Evolutionary conservation across 163 green algal species (phyloP).

Genomic region (Coccomyxa subellipsoidea): DNA sequence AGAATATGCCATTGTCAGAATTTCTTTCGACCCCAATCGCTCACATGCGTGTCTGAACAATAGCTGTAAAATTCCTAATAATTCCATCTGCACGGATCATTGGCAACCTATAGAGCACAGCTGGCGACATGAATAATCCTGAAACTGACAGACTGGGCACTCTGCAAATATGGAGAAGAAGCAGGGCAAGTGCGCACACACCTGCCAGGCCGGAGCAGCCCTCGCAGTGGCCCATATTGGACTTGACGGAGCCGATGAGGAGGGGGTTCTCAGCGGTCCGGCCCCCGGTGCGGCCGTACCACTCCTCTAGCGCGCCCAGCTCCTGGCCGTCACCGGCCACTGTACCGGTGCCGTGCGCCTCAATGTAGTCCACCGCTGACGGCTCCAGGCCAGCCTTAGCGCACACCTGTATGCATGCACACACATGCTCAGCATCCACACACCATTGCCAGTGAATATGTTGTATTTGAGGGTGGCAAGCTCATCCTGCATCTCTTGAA

Average conservation of each 20-base stretch:
- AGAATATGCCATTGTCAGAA: neutral
- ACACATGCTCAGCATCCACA: neutral
- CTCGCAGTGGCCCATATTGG: slow-evolving; percentile 23
- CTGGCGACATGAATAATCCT: too few species aligned
- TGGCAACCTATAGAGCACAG: too few species aligned
- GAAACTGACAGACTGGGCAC: neutral
- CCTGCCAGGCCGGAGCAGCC: slow-evolving; percentile 16
- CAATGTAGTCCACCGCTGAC: slow-evolving; percentile 7
- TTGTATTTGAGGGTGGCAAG: too few species aligned
- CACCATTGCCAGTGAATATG: neutral
- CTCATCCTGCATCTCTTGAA: too few species aligned
- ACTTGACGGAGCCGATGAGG: slow-evolving; percentile 19
- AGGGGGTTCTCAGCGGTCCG: neutral
- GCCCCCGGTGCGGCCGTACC: neutral
- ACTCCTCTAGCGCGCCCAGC: slow-evolving; percentile 9
- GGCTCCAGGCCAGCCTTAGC: neutral
- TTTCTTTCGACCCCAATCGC: too few species aligned
- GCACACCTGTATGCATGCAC: slow-evolving; percentile 8
- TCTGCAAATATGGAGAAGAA: neutral
- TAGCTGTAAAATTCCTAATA: too few species aligned
- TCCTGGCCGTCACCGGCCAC: slow-evolving; percentile 16
- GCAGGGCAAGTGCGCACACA: neutral
- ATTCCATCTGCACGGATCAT: too few species aligned
- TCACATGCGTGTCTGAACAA: too few species aligned
- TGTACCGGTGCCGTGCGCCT: slow-evolving; percentile 20